phyloP scores from a whole-genome alignment of 202 grass and related monocot species.

The Zizania palustris region DNA sequence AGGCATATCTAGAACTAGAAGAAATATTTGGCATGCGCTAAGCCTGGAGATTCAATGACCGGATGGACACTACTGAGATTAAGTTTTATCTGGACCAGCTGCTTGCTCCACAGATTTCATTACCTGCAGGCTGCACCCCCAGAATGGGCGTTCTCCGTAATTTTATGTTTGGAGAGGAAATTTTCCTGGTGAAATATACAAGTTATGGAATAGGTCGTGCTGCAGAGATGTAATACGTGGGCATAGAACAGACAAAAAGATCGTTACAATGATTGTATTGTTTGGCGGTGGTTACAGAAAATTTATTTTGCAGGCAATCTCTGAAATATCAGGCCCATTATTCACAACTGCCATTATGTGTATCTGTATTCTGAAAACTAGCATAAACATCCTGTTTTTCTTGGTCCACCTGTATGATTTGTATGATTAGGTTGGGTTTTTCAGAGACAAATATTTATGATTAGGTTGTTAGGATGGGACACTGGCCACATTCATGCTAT shows the following conservation, averaged over 20 bases:
- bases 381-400: conserved; percentile 17
- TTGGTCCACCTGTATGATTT: conserved; percentile 24
- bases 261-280: conserved; percentile 15
- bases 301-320: conserved; percentile 10
- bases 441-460: conserved; percentile 32
- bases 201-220: conserved; percentile 24
- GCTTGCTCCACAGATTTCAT: background rate
- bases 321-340: background rate
- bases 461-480: conserved; percentile 49
- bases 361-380: conserved; percentile 3
- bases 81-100: conserved; percentile 27
- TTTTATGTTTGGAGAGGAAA: conserved; percentile 16
- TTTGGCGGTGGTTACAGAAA: background rate
- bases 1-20: conserved; percentile 95
- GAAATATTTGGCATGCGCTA: conserved; percentile 91
- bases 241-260: background rate
- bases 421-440: conserved; percentile 26
- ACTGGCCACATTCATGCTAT: conserved; percentile 32
- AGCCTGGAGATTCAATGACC: conserved; percentile 27
- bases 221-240: background rate
- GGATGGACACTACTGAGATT: background rate
- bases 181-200: conserved; percentile 21
- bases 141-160: conserved; percentile 19
- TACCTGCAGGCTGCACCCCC: background rate
- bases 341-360: conserved; percentile 22